Evolutionary conservation across 768 basidiomycete genomes (phyloP).

Genomic region (Podaxis sp.): DNA sequence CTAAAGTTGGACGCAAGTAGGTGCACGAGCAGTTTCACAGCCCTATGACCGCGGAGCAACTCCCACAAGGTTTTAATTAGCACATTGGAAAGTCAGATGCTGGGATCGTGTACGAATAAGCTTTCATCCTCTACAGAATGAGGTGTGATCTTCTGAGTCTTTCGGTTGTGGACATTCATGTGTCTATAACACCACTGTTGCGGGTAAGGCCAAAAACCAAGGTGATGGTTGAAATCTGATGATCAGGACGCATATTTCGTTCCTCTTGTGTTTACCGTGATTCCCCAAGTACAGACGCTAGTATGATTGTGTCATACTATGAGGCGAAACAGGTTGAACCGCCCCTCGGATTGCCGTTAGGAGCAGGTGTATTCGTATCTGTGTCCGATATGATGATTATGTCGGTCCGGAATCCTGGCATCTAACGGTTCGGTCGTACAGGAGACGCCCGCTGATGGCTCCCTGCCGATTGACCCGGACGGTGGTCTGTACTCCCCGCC

Average conservation of each 20-base stretch:
- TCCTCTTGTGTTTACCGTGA: not conserved
- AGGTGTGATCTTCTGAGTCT: not conserved
- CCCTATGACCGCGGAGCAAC: constrained; percentile 6
- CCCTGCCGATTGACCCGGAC: constrained; percentile 9
- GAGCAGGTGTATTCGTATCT: not conserved
- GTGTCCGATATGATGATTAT: not conserved
- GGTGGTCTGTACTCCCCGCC: not conserved
- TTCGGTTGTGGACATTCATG: not conserved
- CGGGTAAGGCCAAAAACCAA: not conserved
- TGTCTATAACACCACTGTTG: not conserved
- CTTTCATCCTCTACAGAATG: not conserved
- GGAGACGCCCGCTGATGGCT: not conserved
- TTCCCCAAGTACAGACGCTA: not conserved
- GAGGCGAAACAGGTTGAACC: not conserved
- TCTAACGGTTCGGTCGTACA: not conserved
- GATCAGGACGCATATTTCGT: not conserved
- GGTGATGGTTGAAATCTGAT: not conserved
- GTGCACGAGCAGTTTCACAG: not conserved
- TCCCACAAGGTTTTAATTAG: not conserved
- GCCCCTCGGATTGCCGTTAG: not conserved
- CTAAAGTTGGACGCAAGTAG: not conserved
- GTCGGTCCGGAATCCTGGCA: not conserved
- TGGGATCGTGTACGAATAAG: not conserved
- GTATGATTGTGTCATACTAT: not conserved
- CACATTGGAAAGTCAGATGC: not conserved